phyloP scores from a whole-genome alignment of 108 stramenopile species.

The Skeletonema potamos region DNA sequence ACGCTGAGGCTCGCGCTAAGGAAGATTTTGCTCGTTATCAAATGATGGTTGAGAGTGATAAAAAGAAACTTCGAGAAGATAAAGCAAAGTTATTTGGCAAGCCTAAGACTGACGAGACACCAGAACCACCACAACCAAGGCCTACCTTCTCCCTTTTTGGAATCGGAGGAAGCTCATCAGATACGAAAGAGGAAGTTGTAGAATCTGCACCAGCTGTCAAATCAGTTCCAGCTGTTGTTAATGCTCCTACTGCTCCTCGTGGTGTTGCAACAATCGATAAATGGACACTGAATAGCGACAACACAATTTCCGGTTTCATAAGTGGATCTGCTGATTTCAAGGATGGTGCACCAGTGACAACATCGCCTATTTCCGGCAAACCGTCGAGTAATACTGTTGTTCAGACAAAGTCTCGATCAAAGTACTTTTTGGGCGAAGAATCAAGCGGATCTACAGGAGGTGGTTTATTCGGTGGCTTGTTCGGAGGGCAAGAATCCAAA shows the following conservation, averaged over 20 bases:
- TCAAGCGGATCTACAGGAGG: slow-evolving; percentile 36
- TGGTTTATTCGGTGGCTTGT: slow-evolving; percentile 26
- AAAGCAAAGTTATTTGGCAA: slow-evolving; percentile 5
- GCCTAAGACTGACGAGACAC: neutral
- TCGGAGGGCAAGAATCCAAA: slow-evolving; percentile 15
- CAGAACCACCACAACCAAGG: slow-evolving; percentile 1
- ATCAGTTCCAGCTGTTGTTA: slow-evolving; percentile 1
- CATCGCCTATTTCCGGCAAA: slow-evolving; percentile 17
- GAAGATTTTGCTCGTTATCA: slow-evolving; percentile 13
- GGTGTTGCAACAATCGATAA: slow-evolving; percentile 32
- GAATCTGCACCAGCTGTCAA: neutral
- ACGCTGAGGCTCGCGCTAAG: neutral
- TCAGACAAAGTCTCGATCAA: slow-evolving; percentile 24
- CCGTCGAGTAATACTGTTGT: slow-evolving; percentile 22
- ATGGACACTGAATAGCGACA: slow-evolving; percentile 31
- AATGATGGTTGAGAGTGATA: slow-evolving; percentile 7
- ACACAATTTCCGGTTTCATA: slow-evolving; percentile 38
- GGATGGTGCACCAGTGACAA: slow-evolving; percentile 28
- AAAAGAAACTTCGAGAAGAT: slow-evolving; percentile 5
- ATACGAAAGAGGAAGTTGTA: neutral
- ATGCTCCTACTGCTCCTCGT: slow-evolving; percentile 19
- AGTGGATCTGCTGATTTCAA: slow-evolving; percentile 25
- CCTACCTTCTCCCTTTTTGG: slow-evolving; percentile 36
- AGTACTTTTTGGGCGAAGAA: slow-evolving; percentile 47
- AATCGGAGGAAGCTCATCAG: slow-evolving; percentile 10